These are phyloP conservation scores for Podila horticola DNA, from an alignment of 192 early-diverging fungal species.

Conservation along the genomic window DNA sequence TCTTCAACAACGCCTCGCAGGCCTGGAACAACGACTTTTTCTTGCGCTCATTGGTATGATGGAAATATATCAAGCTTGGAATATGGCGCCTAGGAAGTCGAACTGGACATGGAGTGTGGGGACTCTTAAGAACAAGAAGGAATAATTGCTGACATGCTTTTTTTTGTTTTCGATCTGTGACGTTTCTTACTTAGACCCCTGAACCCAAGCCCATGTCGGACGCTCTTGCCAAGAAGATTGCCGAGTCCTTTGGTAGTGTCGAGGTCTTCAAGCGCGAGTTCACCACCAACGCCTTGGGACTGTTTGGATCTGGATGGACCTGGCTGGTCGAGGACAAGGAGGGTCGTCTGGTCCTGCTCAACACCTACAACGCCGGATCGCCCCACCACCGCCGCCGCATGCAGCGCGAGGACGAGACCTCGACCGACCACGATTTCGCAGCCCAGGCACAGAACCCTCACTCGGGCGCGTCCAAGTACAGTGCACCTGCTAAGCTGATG, in stretches of 20 bases:
- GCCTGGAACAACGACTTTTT: conserved; percentile 62
- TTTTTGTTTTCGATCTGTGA: not conserved
- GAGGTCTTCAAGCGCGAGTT: conserved; percentile 52
- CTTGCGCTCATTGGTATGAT: conserved; percentile 49
- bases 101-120: not conserved
- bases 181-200: not conserved
- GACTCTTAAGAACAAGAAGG: not conserved
- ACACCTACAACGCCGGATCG: conserved; percentile 58
- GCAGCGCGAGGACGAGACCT: conserved; percentile 37
- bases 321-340: conserved; percentile 54
- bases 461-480: conserved; percentile 43
- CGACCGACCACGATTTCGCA: conserved; percentile 35
- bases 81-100: not conserved
- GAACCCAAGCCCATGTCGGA: conserved; percentile 33
- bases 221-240: conserved; percentile 21
- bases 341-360: conserved; percentile 43
- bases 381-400: conserved; percentile 51
- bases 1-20: conserved; percentile 59
- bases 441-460: conserved; percentile 37
- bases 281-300: conserved; percentile 46
- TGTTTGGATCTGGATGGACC: conserved; percentile 61
- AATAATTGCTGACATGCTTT: not conserved
- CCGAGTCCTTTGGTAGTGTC: conserved; percentile 32
- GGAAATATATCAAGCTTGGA: not conserved
- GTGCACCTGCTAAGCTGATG: conserved; percentile 38